A percentile compares a stretch with the other conserved stretches of the same genome.
Evolutionary conservation across 164 flowering plant species (phyloP).

Genomic region (Chimonanthus salicifolius): DNA sequence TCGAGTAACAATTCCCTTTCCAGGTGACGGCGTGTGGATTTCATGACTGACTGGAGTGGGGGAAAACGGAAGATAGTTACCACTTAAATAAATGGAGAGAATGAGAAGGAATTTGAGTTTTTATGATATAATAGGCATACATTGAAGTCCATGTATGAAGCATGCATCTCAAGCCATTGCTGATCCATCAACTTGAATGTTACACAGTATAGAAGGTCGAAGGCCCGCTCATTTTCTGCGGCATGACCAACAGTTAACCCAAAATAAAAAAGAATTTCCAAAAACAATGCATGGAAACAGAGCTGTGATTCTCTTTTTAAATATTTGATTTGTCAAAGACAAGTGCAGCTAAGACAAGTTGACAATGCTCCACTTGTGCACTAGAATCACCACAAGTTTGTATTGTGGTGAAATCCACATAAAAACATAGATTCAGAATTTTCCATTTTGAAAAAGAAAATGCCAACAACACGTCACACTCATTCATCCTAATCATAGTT

Average conservation of each 20-base stretch:
- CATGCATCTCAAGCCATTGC: slow-evolving; percentile 35
- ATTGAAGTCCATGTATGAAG: slow-evolving; percentile 36
- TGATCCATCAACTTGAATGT: slow-evolving; percentile 33
- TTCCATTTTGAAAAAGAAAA: no score
- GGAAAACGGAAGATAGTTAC: background rate
- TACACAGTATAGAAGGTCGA: slow-evolving; percentile 30
- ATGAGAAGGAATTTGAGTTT: background rate
- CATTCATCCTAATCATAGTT: no score
- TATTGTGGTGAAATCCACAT: no score
- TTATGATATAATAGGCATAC: slow-evolving; percentile 8
- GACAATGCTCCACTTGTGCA: background rate
- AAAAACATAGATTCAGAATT: no score
- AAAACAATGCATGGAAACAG: background rate
- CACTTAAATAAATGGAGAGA: no score
- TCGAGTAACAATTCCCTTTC: slow-evolving; percentile 68
- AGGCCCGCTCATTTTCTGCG: slow-evolving; percentile 29
- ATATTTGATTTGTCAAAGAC: no score
- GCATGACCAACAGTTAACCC: background rate
- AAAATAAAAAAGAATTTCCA: background rate
- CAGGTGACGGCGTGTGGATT: slow-evolving; percentile 62
- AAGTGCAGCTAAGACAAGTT: no score
- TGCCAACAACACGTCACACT: no score
- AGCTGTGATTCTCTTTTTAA: no score
- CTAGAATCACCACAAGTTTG: background rate
- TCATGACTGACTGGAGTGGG: slow-evolving; percentile 56